A percentile compares a stretch with the other conserved stretches of the same genome.
These are phyloP conservation scores for Gnomoniopsis sp. DNA, from an alignment of 2,329 filamentous ascomycete genomes.

Conservation along the genomic window DNA sequence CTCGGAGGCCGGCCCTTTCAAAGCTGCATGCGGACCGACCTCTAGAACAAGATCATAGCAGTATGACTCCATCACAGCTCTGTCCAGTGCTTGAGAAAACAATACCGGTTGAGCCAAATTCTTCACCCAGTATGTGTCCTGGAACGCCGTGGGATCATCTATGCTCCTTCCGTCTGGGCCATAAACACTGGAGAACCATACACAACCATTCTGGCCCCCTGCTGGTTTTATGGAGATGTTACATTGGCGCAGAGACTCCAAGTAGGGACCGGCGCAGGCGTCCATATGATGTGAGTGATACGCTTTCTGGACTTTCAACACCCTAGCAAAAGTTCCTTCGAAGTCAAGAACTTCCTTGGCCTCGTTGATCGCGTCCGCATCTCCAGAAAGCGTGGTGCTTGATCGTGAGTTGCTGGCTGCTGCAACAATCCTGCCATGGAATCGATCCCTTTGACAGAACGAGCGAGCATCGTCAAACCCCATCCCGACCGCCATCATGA, in stretches of 20 bases:
- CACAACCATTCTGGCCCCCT: neutral
- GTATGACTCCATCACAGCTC: conserved; percentile 6
- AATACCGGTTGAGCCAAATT: conserved; percentile 22
- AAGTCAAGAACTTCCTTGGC: conserved; percentile 22
- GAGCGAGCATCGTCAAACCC: neutral
- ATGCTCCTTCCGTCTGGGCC: neutral
- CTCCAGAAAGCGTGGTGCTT: conserved; percentile 28
- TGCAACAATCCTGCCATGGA: neutral
- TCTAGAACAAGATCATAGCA: conserved; percentile 23
- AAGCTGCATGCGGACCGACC: conserved; percentile 33
- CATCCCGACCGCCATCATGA: neutral
- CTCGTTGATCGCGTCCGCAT: conserved; percentile 25
- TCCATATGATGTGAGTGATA: conserved; percentile 40
- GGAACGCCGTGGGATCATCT: conserved; percentile 10
- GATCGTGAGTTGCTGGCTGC: neutral
- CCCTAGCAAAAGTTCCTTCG: conserved; percentile 26
- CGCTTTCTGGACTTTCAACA: conserved; percentile 35
- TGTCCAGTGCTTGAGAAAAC: conserved; percentile 17
- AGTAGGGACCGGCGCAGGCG: neutral
- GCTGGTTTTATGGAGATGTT: neutral
- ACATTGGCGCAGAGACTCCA: neutral
- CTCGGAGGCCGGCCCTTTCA: conserved; percentile 35
- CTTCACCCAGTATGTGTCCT: conserved; percentile 16
- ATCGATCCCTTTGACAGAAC: neutral
- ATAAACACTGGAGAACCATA: neutral